phyloP scores from a whole-genome alignment of 352 stramenopile genomes.

The Globisporangium recalcitrans region DNA sequence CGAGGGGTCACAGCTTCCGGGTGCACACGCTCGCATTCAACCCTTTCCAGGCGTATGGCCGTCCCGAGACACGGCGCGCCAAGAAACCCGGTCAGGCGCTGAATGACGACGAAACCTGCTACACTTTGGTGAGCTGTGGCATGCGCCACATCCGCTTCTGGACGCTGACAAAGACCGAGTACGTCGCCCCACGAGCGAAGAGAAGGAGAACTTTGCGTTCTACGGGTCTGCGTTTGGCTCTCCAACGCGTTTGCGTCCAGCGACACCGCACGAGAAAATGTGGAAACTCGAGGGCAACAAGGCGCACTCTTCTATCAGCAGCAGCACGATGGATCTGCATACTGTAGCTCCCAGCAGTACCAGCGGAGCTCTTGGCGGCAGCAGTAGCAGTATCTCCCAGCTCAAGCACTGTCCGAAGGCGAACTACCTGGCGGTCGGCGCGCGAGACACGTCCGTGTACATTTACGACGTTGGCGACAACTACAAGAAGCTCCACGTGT shows the following conservation, averaged over 20 bases:
- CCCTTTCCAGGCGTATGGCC: slow-evolving; percentile 59
- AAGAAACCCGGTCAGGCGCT: slow-evolving; percentile 59
- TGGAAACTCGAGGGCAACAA: slow-evolving; percentile 75
- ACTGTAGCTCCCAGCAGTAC: not conserved
- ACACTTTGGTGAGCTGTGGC: slow-evolving; percentile 68
- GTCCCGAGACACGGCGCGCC: slow-evolving; percentile 39
- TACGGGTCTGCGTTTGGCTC: slow-evolving; percentile 55
- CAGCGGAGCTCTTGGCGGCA: not conserved
- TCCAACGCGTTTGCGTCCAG: slow-evolving; percentile 36
- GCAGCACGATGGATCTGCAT: slow-evolving; percentile 12
- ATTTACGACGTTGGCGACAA: slow-evolving; percentile 39
- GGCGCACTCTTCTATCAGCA: slow-evolving; percentile 13
- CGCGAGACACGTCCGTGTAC: slow-evolving; percentile 63
- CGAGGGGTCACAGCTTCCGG: slow-evolving; percentile 59
- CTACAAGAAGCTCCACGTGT: slow-evolving; percentile 61
- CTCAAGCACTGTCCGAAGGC: slow-evolving; percentile 54
- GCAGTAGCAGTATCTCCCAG: slow-evolving; percentile 22
- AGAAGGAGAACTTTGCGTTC: slow-evolving; percentile 56
- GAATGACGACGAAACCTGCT: slow-evolving; percentile 64
- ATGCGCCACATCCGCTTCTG: slow-evolving; percentile 75
- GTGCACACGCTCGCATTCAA: slow-evolving; percentile 67
- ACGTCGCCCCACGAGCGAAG: slow-evolving; percentile 31
- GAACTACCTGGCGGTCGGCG: slow-evolving; percentile 42
- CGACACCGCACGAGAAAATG: slow-evolving; percentile 54
- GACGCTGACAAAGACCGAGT: slow-evolving; percentile 59